Conservation (phyloP, 2,329 filamentous ascomycete species). For the Fusarium penzigii region DNA sequence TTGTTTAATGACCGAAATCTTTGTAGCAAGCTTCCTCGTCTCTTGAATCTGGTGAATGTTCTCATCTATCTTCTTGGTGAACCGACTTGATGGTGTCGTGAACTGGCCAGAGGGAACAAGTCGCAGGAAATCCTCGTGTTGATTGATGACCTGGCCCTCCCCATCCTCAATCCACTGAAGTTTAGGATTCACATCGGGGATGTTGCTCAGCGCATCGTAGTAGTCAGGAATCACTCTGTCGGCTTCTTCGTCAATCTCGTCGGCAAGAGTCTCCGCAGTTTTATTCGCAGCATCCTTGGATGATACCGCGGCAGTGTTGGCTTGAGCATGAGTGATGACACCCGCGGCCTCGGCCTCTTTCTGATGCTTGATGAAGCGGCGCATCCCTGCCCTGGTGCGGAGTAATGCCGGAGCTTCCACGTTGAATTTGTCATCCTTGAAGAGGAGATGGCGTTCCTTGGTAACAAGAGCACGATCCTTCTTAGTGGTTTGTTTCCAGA, state of each 20-base stretch:
- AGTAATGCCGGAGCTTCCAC: constrained; percentile 84
- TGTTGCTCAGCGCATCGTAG: constrained; percentile 82
- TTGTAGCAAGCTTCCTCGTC: constrained; percentile 91
- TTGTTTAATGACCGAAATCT: constrained; percentile 97
- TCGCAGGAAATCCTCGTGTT: constrained; percentile 79
- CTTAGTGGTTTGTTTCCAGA: constrained; percentile 99
- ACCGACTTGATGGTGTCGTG: constrained; percentile 68
- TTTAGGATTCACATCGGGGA: constrained; percentile 79
- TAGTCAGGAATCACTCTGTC: constrained; percentile 89
- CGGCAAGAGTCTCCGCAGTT: constrained; percentile 76
- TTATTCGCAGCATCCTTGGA: constrained; percentile 49
- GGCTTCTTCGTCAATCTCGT: constrained; percentile 90
- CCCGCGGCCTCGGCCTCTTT: constrained; percentile 63
- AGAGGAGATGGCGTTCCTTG: constrained; percentile 82
- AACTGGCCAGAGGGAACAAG: constrained; percentile 77
- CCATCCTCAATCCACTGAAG: constrained; percentile 88
- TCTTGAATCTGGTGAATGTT: constrained; percentile 97
- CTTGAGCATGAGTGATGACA: constrained; percentile 36
- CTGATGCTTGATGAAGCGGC: constrained; percentile 79
- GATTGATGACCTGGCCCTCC: constrained; percentile 86
- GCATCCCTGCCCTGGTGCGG: constrained; percentile 84
- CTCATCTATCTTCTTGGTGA: constrained; percentile 79
- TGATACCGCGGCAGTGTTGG: constrained; percentile 41
- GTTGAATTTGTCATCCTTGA: constrained; percentile 83
- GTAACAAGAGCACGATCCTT: constrained; percentile 87